Conservation (phyloP, 1,284 basidiomycete genomes). For the Puccinia horiana region DNA sequence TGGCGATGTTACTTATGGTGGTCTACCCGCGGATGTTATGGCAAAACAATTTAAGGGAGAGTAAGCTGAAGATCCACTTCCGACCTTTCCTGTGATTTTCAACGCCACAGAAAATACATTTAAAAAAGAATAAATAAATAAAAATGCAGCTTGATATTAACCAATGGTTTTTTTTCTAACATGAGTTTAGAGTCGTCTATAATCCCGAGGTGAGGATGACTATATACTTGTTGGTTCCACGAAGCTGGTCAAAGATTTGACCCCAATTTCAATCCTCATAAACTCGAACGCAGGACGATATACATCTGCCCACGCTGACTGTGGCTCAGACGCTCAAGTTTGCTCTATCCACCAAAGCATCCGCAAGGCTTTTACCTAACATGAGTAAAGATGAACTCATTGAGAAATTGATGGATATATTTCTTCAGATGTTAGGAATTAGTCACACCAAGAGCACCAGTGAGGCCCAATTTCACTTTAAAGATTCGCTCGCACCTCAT, state of each 20-base stretch:
- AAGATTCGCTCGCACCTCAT: not conserved
- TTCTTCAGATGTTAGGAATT: constrained; percentile 64
- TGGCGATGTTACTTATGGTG: constrained; percentile 71
- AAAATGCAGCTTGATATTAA: not conserved
- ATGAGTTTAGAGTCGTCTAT: constrained; percentile 51
- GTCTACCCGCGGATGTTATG: constrained; percentile 59
- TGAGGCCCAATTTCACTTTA: not conserved
- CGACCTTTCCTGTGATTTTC: not conserved
- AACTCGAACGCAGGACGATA: constrained; percentile 63
- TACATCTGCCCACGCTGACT: constrained; percentile 67
- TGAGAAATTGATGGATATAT: constrained; percentile 63
- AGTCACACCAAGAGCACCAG: constrained; percentile 61
- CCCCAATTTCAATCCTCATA: not conserved
- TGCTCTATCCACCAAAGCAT: constrained; percentile 64
- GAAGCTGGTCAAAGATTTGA: not conserved
- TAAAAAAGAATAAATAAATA: too few species aligned
- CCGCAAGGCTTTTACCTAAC: constrained; percentile 63
- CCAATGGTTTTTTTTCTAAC: not conserved
- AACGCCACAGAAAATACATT: not conserved
- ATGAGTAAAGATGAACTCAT: constrained; percentile 62
- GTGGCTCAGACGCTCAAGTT: constrained; percentile 65
- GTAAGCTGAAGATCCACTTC: constrained; percentile 8
- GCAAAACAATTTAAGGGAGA: constrained; percentile 43
- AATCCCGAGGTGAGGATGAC: not conserved
- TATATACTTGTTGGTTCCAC: not conserved